phyloP scores from a whole-genome alignment of 2,329 filamentous ascomycete species.

The Westerdykella ornata region DNA sequence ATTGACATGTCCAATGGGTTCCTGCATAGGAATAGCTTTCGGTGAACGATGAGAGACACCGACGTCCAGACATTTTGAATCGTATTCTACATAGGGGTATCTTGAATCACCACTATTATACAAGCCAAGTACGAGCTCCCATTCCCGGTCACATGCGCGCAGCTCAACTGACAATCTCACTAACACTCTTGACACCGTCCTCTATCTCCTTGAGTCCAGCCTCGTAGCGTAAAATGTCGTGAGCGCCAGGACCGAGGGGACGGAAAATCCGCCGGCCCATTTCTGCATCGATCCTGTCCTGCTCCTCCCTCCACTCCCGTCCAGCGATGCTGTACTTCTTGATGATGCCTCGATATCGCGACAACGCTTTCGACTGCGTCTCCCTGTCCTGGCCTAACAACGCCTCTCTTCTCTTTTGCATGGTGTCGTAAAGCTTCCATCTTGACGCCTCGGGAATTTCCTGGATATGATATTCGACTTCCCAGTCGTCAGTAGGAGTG shows the following conservation, averaged over 20 bases:
- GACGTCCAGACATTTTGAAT: no score
- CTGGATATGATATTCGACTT: conserved; percentile 68
- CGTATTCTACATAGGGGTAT: background rate
- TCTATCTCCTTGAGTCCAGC: background rate
- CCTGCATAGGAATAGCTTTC: no score
- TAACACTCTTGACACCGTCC: background rate
- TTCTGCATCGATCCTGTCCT: conserved; percentile 49
- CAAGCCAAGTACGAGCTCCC: background rate
- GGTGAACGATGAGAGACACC: no score
- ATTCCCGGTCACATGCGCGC: no score
- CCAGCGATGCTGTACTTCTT: conserved; percentile 50
- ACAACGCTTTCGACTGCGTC: conserved; percentile 30
- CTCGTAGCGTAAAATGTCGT: background rate
- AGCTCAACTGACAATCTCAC: background rate
- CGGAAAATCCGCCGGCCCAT: conserved; percentile 35
- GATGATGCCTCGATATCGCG: conserved; percentile 44
- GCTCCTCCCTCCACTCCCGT: conserved; percentile 49
- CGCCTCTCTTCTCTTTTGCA: conserved; percentile 51
- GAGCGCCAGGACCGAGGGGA: conserved; percentile 25
- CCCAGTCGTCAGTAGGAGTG: conserved; percentile 52
- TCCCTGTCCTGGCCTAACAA: conserved; percentile 37
- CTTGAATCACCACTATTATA: background rate
- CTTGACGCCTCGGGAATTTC: conserved; percentile 40
- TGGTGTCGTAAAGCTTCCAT: conserved; percentile 23
- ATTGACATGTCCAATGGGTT: no score